Percentiles rank a stretch among this genome's conserved stretches.
These are phyloP conservation scores for Hyphopichia khmerensis DNA, from an alignment of 1,139 yeast species.

Conservation along the genomic window DNA sequence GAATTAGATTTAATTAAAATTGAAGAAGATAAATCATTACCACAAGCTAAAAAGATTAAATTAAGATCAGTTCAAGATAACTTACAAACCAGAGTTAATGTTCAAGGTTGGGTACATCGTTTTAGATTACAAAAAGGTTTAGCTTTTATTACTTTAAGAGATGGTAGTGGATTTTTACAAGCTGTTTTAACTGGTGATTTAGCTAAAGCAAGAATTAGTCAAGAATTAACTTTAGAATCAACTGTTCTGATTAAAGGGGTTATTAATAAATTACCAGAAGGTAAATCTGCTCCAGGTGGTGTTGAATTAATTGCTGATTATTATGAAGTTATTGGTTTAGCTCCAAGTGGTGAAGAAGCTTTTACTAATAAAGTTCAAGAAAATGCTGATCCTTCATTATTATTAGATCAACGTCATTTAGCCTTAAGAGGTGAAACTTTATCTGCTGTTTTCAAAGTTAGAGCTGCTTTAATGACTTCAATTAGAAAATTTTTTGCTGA, in stretches of 20 bases:
- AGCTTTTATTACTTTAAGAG: slow-evolving; percentile 88
- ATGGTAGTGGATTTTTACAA: slow-evolving; percentile 91
- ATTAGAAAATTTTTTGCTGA: slow-evolving; percentile 77
- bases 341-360: slow-evolving; percentile 95
- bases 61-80: slow-evolving; percentile 52
- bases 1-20: slow-evolving; percentile 72
- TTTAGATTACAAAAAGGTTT: slow-evolving; percentile 89
- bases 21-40: slow-evolving; percentile 70
- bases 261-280: slow-evolving; percentile 84
- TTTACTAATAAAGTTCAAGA: slow-evolving; percentile 93
- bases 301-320: slow-evolving; percentile 91
- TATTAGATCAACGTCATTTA: slow-evolving; percentile 93
- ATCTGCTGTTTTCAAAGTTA: slow-evolving; percentile 92
- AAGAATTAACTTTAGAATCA: slow-evolving; percentile 83
- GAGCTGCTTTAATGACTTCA: slow-evolving; percentile 73
- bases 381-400: slow-evolving; percentile 87
- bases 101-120: slow-evolving; percentile 97
- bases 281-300: slow-evolving; percentile 97
- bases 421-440: slow-evolving; percentile 93
- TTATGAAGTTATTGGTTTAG: slow-evolving; percentile 84
- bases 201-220: slow-evolving; percentile 85
- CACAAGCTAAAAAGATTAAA: slow-evolving; percentile 68
- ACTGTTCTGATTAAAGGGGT: slow-evolving; percentile 80
- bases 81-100: slow-evolving; percentile 65
- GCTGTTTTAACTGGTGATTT: slow-evolving; percentile 86